phyloP scores from a whole-genome alignment of 2,329 filamentous ascomycete genomes.

The Colletotrichum scovillei region DNA sequence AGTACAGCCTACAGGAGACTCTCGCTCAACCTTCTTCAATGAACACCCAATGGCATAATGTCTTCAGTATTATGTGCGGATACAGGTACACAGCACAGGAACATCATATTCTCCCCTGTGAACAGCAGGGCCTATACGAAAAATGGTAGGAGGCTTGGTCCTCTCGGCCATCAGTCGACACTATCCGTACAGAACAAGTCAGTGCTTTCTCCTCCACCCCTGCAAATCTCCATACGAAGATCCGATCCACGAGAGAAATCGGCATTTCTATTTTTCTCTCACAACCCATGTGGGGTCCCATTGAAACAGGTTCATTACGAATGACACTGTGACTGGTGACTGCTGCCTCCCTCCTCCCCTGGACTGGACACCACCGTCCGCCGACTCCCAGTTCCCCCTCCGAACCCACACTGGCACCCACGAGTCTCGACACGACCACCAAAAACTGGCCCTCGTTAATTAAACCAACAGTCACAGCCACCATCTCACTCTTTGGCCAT shows the following conservation, averaged over 20 bases:
- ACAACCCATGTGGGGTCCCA: slow-evolving; percentile 26
- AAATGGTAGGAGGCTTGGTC: slow-evolving; percentile 7
- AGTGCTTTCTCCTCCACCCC: neutral
- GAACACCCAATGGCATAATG: neutral
- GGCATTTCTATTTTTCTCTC: slow-evolving; percentile 34
- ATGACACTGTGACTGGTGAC: slow-evolving; percentile 23
- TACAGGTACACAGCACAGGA: too few relatives aligned
- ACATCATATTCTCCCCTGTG: neutral
- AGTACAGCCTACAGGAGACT: neutral
- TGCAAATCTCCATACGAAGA: slow-evolving; percentile 31
- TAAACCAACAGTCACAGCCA: slow-evolving; percentile 28
- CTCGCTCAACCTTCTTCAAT: neutral
- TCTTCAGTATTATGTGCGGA: neutral
- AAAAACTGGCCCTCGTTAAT: slow-evolving; percentile 20
- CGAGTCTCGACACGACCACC: neutral
- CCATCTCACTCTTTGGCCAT: neutral
- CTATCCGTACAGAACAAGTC: neutral
- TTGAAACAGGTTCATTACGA: slow-evolving; percentile 36
- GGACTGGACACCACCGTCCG: slow-evolving; percentile 9
- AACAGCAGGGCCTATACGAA: neutral
- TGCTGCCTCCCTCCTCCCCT: neutral
- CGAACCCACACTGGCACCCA: neutral
- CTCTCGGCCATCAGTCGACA: slow-evolving; percentile 13
- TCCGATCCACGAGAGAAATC: slow-evolving; percentile 30
- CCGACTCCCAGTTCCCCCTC: neutral